These are phyloP conservation scores for Ilyonectria robusta DNA, from an alignment of 2,329 filamentous ascomycete genomes.

Conservation along the genomic window DNA sequence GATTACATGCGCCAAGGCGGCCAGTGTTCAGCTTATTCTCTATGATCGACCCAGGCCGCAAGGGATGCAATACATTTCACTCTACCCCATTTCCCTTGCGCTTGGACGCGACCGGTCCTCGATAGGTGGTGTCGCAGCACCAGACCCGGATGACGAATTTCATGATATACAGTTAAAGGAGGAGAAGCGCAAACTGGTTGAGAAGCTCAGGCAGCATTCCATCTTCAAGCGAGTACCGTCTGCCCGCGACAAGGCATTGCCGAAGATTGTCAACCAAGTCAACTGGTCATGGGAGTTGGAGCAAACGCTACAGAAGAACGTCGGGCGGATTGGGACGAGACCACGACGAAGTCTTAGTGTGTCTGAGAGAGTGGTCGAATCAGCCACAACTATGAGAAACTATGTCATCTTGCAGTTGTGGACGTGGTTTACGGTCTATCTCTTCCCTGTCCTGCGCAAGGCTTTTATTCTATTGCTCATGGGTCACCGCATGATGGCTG, in stretches of 20 bases:
- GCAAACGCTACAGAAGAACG: slow-evolving; percentile 88
- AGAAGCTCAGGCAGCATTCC: slow-evolving; percentile 91
- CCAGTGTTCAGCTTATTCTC: slow-evolving; percentile 88
- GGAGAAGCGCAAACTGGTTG: slow-evolving; percentile 77
- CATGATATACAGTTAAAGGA: slow-evolving; percentile 72
- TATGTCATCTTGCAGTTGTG: slow-evolving; percentile 78
- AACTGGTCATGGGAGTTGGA: slow-evolving; percentile 97
- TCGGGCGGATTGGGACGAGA: slow-evolving; percentile 84
- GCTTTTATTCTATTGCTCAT: slow-evolving; percentile 85
- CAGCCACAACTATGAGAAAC: slow-evolving; percentile 88
- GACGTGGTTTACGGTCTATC: slow-evolving; percentile 79
- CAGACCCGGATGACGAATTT: slow-evolving; percentile 81
- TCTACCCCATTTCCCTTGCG: slow-evolving; percentile 89
- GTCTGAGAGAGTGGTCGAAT: slow-evolving; percentile 93
- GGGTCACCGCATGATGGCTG: slow-evolving; percentile 83
- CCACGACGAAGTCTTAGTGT: slow-evolving; percentile 90
- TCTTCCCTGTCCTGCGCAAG: slow-evolving; percentile 82
- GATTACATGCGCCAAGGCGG: slow-evolving; percentile 79
- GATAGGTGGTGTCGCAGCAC: slow-evolving; percentile 53
- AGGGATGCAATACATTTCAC: slow-evolving; percentile 96
- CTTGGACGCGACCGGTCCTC: slow-evolving; percentile 78
- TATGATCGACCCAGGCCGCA: slow-evolving; percentile 89
- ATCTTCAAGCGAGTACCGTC: slow-evolving; percentile 84
- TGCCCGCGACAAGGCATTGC: slow-evolving; percentile 84
- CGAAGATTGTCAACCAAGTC: slow-evolving; percentile 89